These are phyloP conservation scores for Ustilago shanxiensis DNA, from an alignment of 1,284 basidiomycete species.

Conservation along the genomic window DNA sequence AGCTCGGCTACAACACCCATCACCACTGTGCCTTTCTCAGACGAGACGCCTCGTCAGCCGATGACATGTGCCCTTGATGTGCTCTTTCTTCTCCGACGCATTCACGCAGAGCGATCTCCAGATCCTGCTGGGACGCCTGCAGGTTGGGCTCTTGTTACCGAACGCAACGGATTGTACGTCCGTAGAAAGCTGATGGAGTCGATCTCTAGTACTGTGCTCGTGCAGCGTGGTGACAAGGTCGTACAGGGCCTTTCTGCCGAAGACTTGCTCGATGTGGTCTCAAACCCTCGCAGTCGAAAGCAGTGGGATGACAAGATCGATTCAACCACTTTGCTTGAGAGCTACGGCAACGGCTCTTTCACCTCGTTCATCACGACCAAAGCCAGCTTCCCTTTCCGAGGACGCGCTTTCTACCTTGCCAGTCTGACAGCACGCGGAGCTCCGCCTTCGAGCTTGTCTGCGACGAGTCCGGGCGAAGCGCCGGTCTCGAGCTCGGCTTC, in stretches of 20 bases:
- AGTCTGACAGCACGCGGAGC: conserved; percentile 77
- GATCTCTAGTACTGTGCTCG: conserved; percentile 83
- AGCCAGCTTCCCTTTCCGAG: conserved; percentile 89
- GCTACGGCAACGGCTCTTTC: conserved; percentile 82
- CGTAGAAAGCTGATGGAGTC: conserved; percentile 81
- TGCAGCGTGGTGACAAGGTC: conserved; percentile 90
- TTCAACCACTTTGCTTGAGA: conserved; percentile 79
- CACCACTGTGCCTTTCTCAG: conserved; percentile 49
- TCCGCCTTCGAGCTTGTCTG: conserved; percentile 33
- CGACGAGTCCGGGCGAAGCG: conserved; percentile 30
- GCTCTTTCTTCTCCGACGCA: conserved; percentile 62
- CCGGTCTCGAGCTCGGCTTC: conserved; percentile 69
- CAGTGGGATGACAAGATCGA: conserved; percentile 88
- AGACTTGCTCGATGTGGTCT: conserved; percentile 80
- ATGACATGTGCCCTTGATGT: conserved; percentile 67
- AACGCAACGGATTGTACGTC: conserved; percentile 82
- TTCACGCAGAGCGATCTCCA: conserved; percentile 69
- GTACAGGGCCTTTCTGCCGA: conserved; percentile 95
- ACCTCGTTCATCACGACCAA: conserved; percentile 73
- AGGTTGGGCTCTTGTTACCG: conserved; percentile 85
- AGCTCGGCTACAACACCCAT: conserved; percentile 15
- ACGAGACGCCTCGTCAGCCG: conserved; percentile 59
- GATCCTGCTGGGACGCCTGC: conserved; percentile 73
- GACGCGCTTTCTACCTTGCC: conserved; percentile 86
- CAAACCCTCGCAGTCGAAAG: conserved; percentile 77